phyloP scores from a whole-genome alignment of 495 filamentous ascomycete species.

The Pseudoneurospora amorphoporcata region DNA sequence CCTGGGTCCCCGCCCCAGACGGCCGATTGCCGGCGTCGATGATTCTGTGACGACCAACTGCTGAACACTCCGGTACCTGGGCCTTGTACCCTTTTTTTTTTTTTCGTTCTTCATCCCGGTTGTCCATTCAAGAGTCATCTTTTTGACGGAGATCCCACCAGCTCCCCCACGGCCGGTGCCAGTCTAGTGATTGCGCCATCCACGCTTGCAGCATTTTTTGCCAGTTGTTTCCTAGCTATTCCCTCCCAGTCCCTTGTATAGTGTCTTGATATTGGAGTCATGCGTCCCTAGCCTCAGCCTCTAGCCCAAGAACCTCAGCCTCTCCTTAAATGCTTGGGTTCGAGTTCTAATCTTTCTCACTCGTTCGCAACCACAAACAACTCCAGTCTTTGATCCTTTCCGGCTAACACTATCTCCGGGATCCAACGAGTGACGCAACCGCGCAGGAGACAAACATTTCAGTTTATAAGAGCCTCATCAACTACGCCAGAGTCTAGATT shows the following conservation, averaged over 20 bases:
- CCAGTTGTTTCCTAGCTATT: neutral
- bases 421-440: neutral
- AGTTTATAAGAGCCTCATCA: neutral
- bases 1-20: neutral
- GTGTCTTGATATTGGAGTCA: neutral
- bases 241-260: neutral
- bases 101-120: neutral
- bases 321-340: neutral
- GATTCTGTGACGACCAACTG: neutral
- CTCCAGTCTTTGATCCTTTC: neutral
- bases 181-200: constrained; percentile 22
- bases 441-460: neutral
- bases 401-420: neutral
- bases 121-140: neutral
- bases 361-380: neutral
- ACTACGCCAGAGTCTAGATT: neutral
- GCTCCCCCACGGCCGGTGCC: neutral
- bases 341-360: neutral
- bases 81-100: neutral
- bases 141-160: neutral
- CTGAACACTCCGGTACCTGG: neutral
- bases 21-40: constrained; percentile 20
- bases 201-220: constrained; percentile 14
- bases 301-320: neutral
- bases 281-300: neutral